Evolutionary conservation across 371 early-diverging fungal genomes (phyloP).

Genomic region (Nematocida displodere): DNA sequence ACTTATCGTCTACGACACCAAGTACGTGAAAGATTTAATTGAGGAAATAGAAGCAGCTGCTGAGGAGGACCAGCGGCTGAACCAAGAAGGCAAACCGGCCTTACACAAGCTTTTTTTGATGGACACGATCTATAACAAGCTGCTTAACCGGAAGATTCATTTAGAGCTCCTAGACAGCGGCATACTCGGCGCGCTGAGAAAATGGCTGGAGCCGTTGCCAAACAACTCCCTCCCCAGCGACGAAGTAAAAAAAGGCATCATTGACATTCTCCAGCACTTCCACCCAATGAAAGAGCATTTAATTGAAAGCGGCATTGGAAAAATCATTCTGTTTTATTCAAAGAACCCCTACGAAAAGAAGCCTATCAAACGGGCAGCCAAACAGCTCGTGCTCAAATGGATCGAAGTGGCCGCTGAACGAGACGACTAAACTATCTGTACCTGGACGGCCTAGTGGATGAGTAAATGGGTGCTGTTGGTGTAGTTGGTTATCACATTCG

Average conservation of each 20-base stretch:
- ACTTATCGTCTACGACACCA: slow-evolving; percentile 68
- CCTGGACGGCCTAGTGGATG: background rate
- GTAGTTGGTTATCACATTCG: slow-evolving; percentile 82
- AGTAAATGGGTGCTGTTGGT: slow-evolving; percentile 70
- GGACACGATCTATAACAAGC: slow-evolving; percentile 68
- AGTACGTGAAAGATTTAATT: slow-evolving; percentile 14
- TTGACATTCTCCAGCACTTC: slow-evolving; percentile 71
- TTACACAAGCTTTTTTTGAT: slow-evolving; percentile 74
- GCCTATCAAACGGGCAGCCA: slow-evolving; percentile 71
- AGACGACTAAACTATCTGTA: background rate
- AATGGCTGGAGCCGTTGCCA: slow-evolving; percentile 89
- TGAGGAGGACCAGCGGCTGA: slow-evolving; percentile 17
- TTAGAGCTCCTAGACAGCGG: slow-evolving; percentile 70
- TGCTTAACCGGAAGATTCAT: slow-evolving; percentile 69
- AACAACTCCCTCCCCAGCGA: slow-evolving; percentile 84
- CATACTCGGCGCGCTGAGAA: slow-evolving; percentile 74
- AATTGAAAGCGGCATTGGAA: slow-evolving; percentile 78
- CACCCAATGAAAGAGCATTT: slow-evolving; percentile 77
- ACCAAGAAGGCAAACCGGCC: slow-evolving; percentile 47
- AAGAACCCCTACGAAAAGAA: slow-evolving; percentile 75
- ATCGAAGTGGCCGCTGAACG: slow-evolving; percentile 39
- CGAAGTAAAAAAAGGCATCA: slow-evolving; percentile 77
- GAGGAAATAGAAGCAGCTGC: slow-evolving; percentile 12
- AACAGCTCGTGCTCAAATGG: slow-evolving; percentile 70
- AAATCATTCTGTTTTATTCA: slow-evolving; percentile 82